Conservation (phyloP, 2,329 filamentous ascomycete genomes). For the Sporothrix brasiliensis region DNA sequence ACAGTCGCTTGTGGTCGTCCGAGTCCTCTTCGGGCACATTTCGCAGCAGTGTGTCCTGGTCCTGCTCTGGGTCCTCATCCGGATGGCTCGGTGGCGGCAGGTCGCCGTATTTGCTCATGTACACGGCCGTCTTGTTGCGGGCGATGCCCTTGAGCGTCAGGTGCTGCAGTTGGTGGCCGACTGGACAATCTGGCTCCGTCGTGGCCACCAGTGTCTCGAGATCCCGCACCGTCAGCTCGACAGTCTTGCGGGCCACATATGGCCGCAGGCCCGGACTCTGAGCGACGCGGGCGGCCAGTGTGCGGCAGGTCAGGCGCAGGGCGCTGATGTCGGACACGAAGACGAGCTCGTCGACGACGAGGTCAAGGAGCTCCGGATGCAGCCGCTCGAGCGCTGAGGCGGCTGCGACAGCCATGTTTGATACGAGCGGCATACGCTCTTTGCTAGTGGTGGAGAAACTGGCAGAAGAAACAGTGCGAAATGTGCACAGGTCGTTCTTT, state of each 20-base stretch:
- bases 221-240: conserved; percentile 15
- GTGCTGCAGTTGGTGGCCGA: conserved; percentile 10
- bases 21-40: conserved; percentile 8
- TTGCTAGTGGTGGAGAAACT: neutral
- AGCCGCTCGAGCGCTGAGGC: conserved; percentile 18
- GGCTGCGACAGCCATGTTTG: neutral
- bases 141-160: conserved; percentile 26
- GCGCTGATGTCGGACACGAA: neutral
- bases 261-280: neutral
- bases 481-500: neutral
- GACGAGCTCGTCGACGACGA: conserved; percentile 15
- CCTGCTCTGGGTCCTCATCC: conserved; percentile 21
- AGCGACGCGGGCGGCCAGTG: neutral
- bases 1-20: conserved; percentile 19
- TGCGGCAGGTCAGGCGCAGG: conserved; percentile 21
- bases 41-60: conserved; percentile 16
- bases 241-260: neutral
- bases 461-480: neutral
- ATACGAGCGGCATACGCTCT: neutral
- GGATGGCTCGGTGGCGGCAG: neutral
- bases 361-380: conserved; percentile 22
- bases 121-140: conserved; percentile 18
- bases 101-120: neutral
- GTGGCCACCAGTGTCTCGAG: conserved; percentile 20
- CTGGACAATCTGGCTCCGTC: neutral